A percentile compares a stretch with the other conserved stretches of the same genome.
Evolutionary conservation across 2,329 filamentous ascomycete species (phyloP).

Genomic region (Fusarium pseudoanthophilum): DNA sequence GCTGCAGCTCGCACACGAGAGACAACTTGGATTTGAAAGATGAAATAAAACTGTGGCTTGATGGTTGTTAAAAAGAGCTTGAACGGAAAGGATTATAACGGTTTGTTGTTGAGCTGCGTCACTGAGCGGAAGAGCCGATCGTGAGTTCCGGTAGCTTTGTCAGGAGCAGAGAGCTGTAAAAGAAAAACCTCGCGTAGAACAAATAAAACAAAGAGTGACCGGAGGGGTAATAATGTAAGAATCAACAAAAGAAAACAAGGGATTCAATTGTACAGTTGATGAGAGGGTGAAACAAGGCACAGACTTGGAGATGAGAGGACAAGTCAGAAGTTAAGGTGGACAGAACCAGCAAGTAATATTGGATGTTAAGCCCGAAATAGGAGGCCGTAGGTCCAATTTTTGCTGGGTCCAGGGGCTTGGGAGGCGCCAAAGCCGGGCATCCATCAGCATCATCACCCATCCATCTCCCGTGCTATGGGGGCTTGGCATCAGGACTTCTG

Average conservation of each 20-base stretch:
- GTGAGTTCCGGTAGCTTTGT: slow-evolving; percentile 1
- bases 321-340: slow-evolving; percentile 35
- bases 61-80: slow-evolving; percentile 1
- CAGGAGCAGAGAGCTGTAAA: not conserved
- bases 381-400: slow-evolving; percentile 36
- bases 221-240: not conserved
- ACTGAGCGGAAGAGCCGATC: slow-evolving; percentile 25
- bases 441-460: slow-evolving; percentile 13
- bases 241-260: slow-evolving; percentile 16
- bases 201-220: slow-evolving; percentile 16
- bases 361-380: slow-evolving; percentile 26
- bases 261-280: slow-evolving; percentile 28
- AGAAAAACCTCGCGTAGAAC: not conserved
- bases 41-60: slow-evolving; percentile 3
- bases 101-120: slow-evolving; percentile 32
- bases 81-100: not conserved
- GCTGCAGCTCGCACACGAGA: slow-evolving; percentile 1
- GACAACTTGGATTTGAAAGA: not conserved
- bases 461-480: slow-evolving; percentile 1
- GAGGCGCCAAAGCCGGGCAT: slow-evolving; percentile 32
- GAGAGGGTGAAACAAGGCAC: slow-evolving; percentile 36
- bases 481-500: slow-evolving; percentile 17
- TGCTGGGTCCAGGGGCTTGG: slow-evolving; percentile 38
- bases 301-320: slow-evolving; percentile 42
- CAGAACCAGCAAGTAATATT: slow-evolving; percentile 30